These are phyloP conservation scores for Blastobotrys robertii DNA, from an alignment of 805 yeast species.

Conservation along the genomic window DNA sequence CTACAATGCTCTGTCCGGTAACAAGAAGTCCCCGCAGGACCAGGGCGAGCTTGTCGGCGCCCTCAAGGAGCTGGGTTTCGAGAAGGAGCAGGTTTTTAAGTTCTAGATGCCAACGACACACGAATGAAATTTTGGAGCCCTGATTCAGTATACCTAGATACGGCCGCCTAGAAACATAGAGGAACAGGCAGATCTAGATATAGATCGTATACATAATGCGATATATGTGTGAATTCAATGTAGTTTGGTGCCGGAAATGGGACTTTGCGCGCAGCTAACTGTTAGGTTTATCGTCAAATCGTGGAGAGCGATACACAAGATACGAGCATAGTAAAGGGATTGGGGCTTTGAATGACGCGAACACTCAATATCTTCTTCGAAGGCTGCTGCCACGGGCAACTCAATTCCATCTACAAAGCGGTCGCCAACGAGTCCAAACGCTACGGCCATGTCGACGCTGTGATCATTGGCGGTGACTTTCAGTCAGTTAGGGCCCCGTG, in stretches of 20 bases:
- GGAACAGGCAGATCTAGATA: not conserved
- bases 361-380: constrained; percentile 51
- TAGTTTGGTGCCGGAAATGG: too few species aligned
- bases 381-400: constrained; percentile 86
- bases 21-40: constrained; percentile 73
- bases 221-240: too few species aligned
- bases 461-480: constrained; percentile 85
- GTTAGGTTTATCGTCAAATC: too few species aligned
- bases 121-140: not conserved
- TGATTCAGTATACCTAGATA: not conserved
- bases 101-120: constrained; percentile 36
- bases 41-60: constrained; percentile 93
- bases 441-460: constrained; percentile 37
- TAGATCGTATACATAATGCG: too few species aligned
- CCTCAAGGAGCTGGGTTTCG: constrained; percentile 79
- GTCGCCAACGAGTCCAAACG: constrained; percentile 14
- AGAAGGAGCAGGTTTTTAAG: constrained; percentile 81
- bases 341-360: too few species aligned
- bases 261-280: too few species aligned
- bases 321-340: too few species aligned
- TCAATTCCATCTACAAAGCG: constrained; percentile 45
- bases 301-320: too few species aligned
- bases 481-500: constrained; percentile 59
- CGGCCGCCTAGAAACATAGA: not conserved
- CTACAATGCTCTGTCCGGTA: constrained; percentile 80